Evolutionary conservation across 352 stramenopile genomes (phyloP), one percentile per base, ranked within the genome.

Genomic region (Phytophthora chlamydospora): DNA sequence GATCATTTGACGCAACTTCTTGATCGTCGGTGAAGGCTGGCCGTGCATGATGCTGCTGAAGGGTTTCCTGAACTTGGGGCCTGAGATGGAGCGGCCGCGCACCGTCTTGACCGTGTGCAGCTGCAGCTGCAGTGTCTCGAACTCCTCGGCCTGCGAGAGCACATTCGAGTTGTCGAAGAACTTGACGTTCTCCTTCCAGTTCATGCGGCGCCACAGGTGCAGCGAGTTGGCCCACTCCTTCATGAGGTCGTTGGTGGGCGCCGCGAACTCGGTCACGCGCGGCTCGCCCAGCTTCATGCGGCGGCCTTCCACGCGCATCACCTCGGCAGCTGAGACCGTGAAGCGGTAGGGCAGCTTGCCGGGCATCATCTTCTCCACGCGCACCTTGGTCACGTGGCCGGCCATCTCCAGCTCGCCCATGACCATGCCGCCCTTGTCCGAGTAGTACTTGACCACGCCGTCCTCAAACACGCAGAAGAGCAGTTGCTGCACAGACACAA

Each of bases 181-280:
- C 66, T 84, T 91, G 66, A 93, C 84, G 57, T 93, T 86, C 48
- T 93, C 84, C 58, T 91, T 91, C 84, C 84, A 93, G 71, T 89
- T 93, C 84, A 93, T 93, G 44, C 84, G 84, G 14, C 82, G 82
- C 84, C 84, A 93, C 11, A 93, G 69, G 41, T 93, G 84, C 61
- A 93, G 64, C 41, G 84, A 75, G 64, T 93, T 93, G 53, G 84
- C 84, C 84, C 84, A 93, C 63, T 93, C 84, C 68, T 91, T 93
- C 84, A 93, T 93, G 5, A 93, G 67, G 62, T 89, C 82, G 39
- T 87, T 80, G 6, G 64, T 87, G 0, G 84, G 80, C 19, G 84
- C 84, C 9, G 82, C 81, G 41, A 93, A 90, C 52, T 93, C 84
- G 2, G 84, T 80, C 49, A 80, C 52, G 14, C 70, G 68, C 11